Evolutionary conservation across 805 yeast species (phyloP).

Genomic region (Saccharomycopsis selenospora): DNA sequence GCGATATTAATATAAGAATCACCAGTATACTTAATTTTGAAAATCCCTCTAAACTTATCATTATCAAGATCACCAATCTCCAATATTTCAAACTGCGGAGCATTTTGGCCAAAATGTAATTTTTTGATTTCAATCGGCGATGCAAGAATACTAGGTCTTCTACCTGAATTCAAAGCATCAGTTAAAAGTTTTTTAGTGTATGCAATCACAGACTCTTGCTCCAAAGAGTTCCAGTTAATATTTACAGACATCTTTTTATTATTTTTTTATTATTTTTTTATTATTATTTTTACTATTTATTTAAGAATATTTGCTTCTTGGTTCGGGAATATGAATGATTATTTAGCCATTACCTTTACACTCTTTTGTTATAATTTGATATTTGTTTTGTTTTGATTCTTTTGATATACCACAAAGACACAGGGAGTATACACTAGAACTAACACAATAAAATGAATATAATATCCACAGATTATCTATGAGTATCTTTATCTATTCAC

Average conservation of each 20-base stretch:
- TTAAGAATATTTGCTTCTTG: too few species aligned
- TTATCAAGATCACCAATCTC: slow-evolving; percentile 76
- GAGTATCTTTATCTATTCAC: too few species aligned
- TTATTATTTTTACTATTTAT: too few species aligned
- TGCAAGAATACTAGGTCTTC: slow-evolving; percentile 61
- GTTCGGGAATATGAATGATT: too few species aligned
- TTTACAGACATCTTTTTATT: slow-evolving; percentile 73
- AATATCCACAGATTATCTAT: too few species aligned
- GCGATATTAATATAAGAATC: slow-evolving; percentile 68
- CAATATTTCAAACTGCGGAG: slow-evolving; percentile 70
- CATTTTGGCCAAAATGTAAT: slow-evolving; percentile 62
- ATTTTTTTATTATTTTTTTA: too few species aligned
- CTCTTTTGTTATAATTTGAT: too few species aligned
- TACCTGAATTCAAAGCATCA: slow-evolving; percentile 67
- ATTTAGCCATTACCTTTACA: too few species aligned
- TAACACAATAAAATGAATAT: too few species aligned
- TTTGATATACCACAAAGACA: too few species aligned
- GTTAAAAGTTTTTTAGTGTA: slow-evolving; percentile 62
- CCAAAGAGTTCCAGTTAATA: slow-evolving; percentile 70
- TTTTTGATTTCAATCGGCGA: slow-evolving; percentile 62
- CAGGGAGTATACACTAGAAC: too few species aligned
- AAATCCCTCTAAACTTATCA: slow-evolving; percentile 75
- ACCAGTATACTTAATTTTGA: slow-evolving; percentile 68
- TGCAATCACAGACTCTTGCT: slow-evolving; percentile 51
- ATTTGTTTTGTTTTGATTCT: too few species aligned